Evolutionary conservation across 352 stramenopile genomes (phyloP).

Genomic region (Pythium aristosporum): DNA sequence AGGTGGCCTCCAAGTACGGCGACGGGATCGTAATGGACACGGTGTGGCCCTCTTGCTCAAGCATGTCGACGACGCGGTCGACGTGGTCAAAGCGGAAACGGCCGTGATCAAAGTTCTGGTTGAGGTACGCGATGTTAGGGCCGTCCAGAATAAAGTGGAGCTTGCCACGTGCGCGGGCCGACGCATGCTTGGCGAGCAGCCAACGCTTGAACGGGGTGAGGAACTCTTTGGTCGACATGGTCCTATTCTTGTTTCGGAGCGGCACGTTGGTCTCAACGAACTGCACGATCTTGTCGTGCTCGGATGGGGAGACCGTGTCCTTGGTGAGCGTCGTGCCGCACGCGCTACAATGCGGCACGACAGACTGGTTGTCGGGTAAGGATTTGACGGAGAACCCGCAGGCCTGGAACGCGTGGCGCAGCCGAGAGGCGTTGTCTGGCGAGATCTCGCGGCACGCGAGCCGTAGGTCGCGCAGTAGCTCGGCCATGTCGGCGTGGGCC

Average conservation of each 20-base stretch:
- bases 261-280: slow-evolving; percentile 55
- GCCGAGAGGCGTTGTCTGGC: slow-evolving; percentile 36
- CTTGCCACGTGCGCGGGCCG: slow-evolving; percentile 22
- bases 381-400: slow-evolving; percentile 34
- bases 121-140: slow-evolving; percentile 97
- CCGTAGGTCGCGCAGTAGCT: slow-evolving; percentile 55
- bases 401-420: slow-evolving; percentile 44
- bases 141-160: slow-evolving; percentile 93
- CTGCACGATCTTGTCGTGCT: slow-evolving; percentile 45
- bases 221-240: slow-evolving; percentile 50
- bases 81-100: slow-evolving; percentile 96
- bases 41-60: slow-evolving; percentile 72
- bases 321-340: slow-evolving; percentile 51
- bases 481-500: slow-evolving; percentile 38
- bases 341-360: slow-evolving; percentile 37
- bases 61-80: slow-evolving; percentile 86
- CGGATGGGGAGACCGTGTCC: slow-evolving; percentile 33
- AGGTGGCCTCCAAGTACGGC: slow-evolving; percentile 64
- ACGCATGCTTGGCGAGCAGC: slow-evolving; percentile 43
- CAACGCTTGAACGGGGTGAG: slow-evolving; percentile 66
- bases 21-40: slow-evolving; percentile 80
- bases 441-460: slow-evolving; percentile 60
- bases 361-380: slow-evolving; percentile 41
- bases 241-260: slow-evolving; percentile 38
- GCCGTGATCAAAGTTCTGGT: slow-evolving; percentile 94